phyloP scores from a whole-genome alignment of 2,329 filamentous ascomycete species.

The Fusarium poae region DNA sequence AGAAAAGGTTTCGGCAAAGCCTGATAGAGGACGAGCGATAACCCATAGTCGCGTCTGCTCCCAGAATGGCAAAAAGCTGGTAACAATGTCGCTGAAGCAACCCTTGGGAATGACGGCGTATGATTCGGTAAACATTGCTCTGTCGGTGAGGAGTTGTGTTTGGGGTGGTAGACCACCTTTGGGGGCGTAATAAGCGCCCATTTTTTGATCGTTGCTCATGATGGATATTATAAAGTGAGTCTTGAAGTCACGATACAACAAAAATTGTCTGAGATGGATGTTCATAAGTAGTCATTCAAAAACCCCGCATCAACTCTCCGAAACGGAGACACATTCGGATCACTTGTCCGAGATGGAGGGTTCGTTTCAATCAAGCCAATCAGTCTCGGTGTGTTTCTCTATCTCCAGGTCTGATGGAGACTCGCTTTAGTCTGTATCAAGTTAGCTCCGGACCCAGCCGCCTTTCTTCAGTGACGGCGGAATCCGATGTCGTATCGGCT shows the following conservation, averaged over 20 bases:
- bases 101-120: slow-evolving; percentile 37
- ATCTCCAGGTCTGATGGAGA: neutral
- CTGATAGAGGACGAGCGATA: slow-evolving; percentile 28
- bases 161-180: slow-evolving; percentile 32
- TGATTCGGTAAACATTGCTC: slow-evolving; percentile 37
- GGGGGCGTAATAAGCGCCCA: slow-evolving; percentile 34
- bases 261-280: neutral
- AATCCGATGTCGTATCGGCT: neutral
- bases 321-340: slow-evolving; percentile 5
- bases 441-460: slow-evolving; percentile 1
- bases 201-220: slow-evolving; percentile 15
- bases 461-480: neutral
- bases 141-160: slow-evolving; percentile 31
- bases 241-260: neutral
- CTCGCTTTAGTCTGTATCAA: neutral
- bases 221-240: neutral
- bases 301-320: slow-evolving; percentile 9
- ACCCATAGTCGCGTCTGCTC: slow-evolving; percentile 34
- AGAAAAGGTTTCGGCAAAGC: slow-evolving; percentile 34
- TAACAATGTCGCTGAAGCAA: slow-evolving; percentile 38
- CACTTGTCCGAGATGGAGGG: neutral
- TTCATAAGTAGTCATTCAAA: slow-evolving; percentile 2
- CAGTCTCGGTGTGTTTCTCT: neutral
- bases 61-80: slow-evolving; percentile 34
- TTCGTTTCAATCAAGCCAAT: neutral